These are phyloP conservation scores for Graphium sp. DNA, from an alignment of 2,329 filamentous ascomycete species.

Conservation along the genomic window DNA sequence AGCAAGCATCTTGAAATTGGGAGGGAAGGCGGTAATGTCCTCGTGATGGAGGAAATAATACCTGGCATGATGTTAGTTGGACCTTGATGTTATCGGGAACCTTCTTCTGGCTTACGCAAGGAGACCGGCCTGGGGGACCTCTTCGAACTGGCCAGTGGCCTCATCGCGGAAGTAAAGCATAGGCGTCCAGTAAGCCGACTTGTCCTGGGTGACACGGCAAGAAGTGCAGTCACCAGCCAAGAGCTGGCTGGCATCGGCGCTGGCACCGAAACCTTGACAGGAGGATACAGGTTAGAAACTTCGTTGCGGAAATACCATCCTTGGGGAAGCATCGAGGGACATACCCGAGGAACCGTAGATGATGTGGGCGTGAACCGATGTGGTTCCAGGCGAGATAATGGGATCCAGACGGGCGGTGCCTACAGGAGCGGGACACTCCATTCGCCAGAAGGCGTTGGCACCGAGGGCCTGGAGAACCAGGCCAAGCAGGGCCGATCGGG, in stretches of 20 bases:
- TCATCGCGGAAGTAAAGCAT: constrained; percentile 58
- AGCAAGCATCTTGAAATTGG: constrained; percentile 67
- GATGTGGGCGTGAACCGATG: constrained; percentile 53
- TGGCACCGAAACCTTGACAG: constrained; percentile 52
- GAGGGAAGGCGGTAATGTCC: constrained; percentile 58
- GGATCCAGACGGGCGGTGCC: constrained; percentile 64
- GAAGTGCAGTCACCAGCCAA: constrained; percentile 55
- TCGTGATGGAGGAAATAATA: constrained; percentile 68
- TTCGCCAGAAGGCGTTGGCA: constrained; percentile 64
- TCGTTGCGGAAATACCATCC: constrained; percentile 6
- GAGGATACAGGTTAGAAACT: no score
- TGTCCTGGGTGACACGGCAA: constrained; percentile 64
- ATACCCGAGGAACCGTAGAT: constrained; percentile 63
- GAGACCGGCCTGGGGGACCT: constrained; percentile 72
- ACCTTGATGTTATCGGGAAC: neutral
- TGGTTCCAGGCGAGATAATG: constrained; percentile 42
- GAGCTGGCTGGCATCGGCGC: constrained; percentile 40
- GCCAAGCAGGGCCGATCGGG: neutral
- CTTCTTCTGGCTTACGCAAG: constrained; percentile 47
- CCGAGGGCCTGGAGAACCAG: constrained; percentile 1
- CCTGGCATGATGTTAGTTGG: constrained; percentile 18
- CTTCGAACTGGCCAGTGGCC: constrained; percentile 44
- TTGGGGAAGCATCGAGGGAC: constrained; percentile 14
- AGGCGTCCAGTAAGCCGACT: constrained; percentile 80
- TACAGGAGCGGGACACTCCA: constrained; percentile 60